These are phyloP conservation scores for Asterochloris erici DNA, from an alignment of 139 green algal genomes.

Conservation along the genomic window DNA sequence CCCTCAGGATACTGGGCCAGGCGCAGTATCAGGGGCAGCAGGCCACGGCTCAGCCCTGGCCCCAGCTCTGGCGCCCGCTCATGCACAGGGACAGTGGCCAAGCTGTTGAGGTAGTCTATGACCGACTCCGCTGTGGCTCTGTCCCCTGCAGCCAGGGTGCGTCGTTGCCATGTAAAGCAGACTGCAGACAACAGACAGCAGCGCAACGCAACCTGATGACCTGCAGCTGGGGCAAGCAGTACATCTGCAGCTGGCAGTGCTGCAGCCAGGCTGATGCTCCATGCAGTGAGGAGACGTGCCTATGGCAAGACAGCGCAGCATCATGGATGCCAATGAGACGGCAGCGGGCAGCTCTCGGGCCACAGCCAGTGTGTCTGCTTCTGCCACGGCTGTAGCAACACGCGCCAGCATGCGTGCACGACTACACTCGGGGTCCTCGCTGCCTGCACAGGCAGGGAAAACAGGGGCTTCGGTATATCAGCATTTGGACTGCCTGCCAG, in stretches of 20 bases:
- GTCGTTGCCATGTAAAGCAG: neutral
- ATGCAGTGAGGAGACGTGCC: neutral
- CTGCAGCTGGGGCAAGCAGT: neutral
- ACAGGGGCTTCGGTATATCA: no score
- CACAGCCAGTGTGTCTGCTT: conserved; percentile 1
- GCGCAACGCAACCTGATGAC: no score
- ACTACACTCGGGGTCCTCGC: no score
- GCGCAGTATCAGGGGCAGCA: conserved; percentile 11
- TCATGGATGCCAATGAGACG: neutral
- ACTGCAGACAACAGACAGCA: neutral
- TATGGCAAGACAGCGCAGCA: neutral
- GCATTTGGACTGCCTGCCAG: no score
- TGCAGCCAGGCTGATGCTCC: neutral
- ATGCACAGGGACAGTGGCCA: conserved; percentile 1
- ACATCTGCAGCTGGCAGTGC: neutral
- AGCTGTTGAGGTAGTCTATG: conserved; percentile 9
- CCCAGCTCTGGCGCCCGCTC: neutral
- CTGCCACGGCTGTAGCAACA: conserved; percentile 10
- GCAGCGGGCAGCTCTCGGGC: conserved; percentile 8
- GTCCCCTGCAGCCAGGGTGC: neutral
- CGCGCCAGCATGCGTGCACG: neutral
- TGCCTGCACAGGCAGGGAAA: no score
- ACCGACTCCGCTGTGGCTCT: conserved; percentile 6
- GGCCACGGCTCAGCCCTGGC: conserved; percentile 1
- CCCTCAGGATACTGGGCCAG: conserved; percentile 12